phyloP scores from a whole-genome alignment of 2,329 filamentous ascomycete genomes.

The Colletotrichum lini region DNA sequence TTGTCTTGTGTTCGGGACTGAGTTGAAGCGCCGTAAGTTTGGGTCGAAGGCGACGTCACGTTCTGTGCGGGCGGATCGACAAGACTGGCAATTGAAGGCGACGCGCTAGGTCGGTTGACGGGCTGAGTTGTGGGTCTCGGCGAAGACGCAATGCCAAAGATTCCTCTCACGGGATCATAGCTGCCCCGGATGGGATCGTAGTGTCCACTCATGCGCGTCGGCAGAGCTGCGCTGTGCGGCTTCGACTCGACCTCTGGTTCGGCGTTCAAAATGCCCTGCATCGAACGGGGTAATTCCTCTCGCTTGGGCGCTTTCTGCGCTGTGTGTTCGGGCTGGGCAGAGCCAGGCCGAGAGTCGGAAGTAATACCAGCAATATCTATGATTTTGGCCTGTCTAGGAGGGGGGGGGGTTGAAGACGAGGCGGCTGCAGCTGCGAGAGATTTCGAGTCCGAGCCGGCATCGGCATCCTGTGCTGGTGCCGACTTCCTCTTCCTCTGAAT shows the following conservation, averaged over 20 bases:
- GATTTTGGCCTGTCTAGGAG: conserved; percentile 56
- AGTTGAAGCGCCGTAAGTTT: conserved; percentile 43
- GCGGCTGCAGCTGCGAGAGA: conserved; percentile 51
- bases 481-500: conserved; percentile 70
- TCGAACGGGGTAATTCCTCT: conserved; percentile 65
- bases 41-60: conserved; percentile 55
- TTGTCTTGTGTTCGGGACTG: conserved; percentile 54
- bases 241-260: conserved; percentile 59
- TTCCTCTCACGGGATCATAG: conserved; percentile 72
- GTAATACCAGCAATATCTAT: conserved; percentile 53
- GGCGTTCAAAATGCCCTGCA: conserved; percentile 71
- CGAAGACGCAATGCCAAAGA: conserved; percentile 59
- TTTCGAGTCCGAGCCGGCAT: conserved; percentile 53
- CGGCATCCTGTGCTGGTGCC: conserved; percentile 55
- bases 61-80: conserved; percentile 74
- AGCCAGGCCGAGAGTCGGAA: conserved; percentile 47
- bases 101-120: conserved; percentile 83
- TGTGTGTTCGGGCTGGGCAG: conserved; percentile 50
- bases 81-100: conserved; percentile 91
- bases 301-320: conserved; percentile 66
- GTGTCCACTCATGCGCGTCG: conserved; percentile 78
- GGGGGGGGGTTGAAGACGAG: conserved; percentile 42
- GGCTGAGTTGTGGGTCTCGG: conserved; percentile 61
- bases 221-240: conserved; percentile 60
- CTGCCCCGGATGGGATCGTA: conserved; percentile 93